Base-by-base conservation (phyloP, 345 rosid genomes). In the Rhizophora mangle region DNA sequence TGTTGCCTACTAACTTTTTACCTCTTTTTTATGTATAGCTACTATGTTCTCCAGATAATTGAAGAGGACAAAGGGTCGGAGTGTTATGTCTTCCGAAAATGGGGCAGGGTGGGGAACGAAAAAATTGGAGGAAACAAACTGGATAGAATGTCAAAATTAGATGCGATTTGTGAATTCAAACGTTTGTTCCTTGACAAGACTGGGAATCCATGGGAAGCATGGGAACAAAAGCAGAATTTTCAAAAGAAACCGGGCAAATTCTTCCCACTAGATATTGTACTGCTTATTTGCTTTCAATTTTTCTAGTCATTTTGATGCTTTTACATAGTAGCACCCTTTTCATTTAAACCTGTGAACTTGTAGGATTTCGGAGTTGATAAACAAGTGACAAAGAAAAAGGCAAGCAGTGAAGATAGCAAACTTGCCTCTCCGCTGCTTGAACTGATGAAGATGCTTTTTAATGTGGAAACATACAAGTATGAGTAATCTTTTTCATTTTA, bases 61-160 rank as follows among this genome's bases (percentile, higher is more conserved):
- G 85, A 89, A 87, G 96, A 87, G 68, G 99, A 95, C 81, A 91
- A 84, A 74, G 88, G 89, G 37, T 77, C 92, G 11, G 89, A 79
- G 24, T 92, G 98, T 79, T 76, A 83, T 61, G 85, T 92, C 49
- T 95, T 86, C 66, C 98, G 96, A 51, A 90, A 92, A 83, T 95
- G 98, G 99, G 99, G 99, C 37, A 87, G 94, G 68, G 93, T 90
- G 34, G 99, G 99, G 36, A 87, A 85, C 78, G 91, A 90, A 37
- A 88, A 84, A 76, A 95, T 92, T 82, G 98, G 96, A 54, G 91
- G 96, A 67, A 82, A 1, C 69, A 95, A 90, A 77, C 80, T 90
- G 76, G 94, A 90, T 5, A 82, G 70, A 75, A 81, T 92, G 91
- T 68, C 85, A 72, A 95, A 95, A 85, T 81, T 85, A 76, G 96